A percentile compares a stretch with the other conserved stretches of the same genome.
These are phyloP conservation scores for Myriosclerotinia scirpicola DNA, from an alignment of 2,329 filamentous ascomycete species.

Conservation along the genomic window DNA sequence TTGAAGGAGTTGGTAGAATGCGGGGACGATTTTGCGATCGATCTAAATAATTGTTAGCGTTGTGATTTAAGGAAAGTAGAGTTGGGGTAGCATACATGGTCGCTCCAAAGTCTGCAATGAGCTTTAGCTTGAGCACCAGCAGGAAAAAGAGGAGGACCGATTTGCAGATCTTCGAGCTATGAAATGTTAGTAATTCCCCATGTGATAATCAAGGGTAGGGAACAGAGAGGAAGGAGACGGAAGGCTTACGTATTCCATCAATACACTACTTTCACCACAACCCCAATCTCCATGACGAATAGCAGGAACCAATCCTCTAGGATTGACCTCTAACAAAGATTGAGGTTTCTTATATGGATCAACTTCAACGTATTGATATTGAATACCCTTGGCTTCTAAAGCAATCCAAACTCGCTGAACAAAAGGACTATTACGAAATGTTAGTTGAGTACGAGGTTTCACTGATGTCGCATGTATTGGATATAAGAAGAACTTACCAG, in stretches of 20 bases:
- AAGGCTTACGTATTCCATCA: slow-evolving; percentile 75
- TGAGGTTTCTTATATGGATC: slow-evolving; percentile 76
- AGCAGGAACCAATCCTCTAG: slow-evolving; percentile 72
- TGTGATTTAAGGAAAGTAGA: not conserved
- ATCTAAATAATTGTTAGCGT: slow-evolving; percentile 50
- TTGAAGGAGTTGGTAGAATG: slow-evolving; percentile 73
- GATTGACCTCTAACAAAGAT: slow-evolving; percentile 71
- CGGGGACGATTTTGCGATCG: slow-evolving; percentile 72
- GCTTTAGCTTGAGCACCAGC: slow-evolving; percentile 65
- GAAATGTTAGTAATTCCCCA: slow-evolving; percentile 16
- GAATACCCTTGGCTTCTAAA: slow-evolving; percentile 72
- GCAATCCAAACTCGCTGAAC: slow-evolving; percentile 89
- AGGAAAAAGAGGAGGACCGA: slow-evolving; percentile 62
- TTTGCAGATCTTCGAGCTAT: slow-evolving; percentile 71
- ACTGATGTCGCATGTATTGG: slow-evolving; percentile 26
- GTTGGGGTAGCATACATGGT: slow-evolving; percentile 59
- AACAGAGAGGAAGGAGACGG: not conserved
- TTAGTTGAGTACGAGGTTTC: slow-evolving; percentile 24
- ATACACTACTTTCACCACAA: slow-evolving; percentile 76
- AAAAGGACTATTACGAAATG: slow-evolving; percentile 57
- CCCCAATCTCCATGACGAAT: slow-evolving; percentile 78
- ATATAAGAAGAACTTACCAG: slow-evolving; percentile 56
- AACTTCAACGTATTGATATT: slow-evolving; percentile 84
- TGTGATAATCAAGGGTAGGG: not conserved
- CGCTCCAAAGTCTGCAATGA: slow-evolving; percentile 74